Evolutionary conservation across 169 alveolate species (phyloP), one percentile per base, ranked within the genome.

Genomic region (Blepharisma undulans): DNA sequence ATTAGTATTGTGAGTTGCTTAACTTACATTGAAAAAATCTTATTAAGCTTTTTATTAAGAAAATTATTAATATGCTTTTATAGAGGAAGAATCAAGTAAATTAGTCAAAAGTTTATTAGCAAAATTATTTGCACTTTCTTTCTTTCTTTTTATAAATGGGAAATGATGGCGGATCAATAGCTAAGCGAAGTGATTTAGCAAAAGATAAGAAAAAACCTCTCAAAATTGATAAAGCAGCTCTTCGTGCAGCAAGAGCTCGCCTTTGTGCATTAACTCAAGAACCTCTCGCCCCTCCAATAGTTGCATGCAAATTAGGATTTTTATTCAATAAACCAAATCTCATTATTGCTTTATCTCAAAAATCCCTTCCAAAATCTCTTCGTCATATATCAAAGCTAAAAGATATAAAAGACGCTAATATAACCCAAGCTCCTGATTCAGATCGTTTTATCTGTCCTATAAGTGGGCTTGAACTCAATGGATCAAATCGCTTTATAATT

Each of bases 111-210:
- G n/a, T n/a, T n/a, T 48, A 74, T 74, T 74, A 74, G 80, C 80
- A 25, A 74, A 25, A 22, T 3, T 4, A 74, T 25, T 74, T 22
- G 16, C 66, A 48, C 66, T 48, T 48, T 3, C 66, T 48, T 48
- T 48, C 66, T 48, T 29, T 79, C 71, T 29, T 79, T 78, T 27
- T 33, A 79, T 27, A 79, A 60, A 86, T 86, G 90, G 90, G 90
- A 66, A 86, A 86, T 32, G 90, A 86, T 36, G 90, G 90, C 61
- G 90, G 90, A 27, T 66, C 84, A 3, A 86, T 86, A 22, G 90
- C 90, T 25, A 86, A 72, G 66, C 25, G 90, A 71, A 86, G 90
- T 21, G 90, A 86, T 30, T 19, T 86, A 71, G 90, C 82, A 22
- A 22, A 29, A 22, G 48, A 60, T 4, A 86, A 86, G 66, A 86